These are phyloP conservation scores for Naganishia onofrii DNA, from an alignment of 768 basidiomycete species.

Conservation along the genomic window DNA sequence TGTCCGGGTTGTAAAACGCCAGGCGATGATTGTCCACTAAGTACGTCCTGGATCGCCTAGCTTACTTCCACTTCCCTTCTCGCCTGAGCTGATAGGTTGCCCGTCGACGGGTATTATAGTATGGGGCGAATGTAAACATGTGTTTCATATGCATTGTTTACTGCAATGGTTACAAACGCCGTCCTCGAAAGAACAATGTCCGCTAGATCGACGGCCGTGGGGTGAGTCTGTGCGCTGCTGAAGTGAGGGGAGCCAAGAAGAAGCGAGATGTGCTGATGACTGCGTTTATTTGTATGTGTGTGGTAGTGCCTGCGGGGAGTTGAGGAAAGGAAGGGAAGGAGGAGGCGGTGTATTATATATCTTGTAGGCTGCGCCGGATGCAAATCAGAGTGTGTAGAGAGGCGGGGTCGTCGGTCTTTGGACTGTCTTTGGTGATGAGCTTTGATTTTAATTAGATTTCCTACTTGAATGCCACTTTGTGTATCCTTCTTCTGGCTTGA, in stretches of 20 bases:
- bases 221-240: conserved; percentile 56
- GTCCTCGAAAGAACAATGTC: conserved; percentile 90
- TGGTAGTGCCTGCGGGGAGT: conserved; percentile 17
- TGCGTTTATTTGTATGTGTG: not conserved
- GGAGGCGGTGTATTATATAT: not conserved
- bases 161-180: conserved; percentile 91
- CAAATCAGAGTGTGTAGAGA: too few species aligned
- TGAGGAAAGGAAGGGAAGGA: not conserved
- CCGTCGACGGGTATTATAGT: too few species aligned
- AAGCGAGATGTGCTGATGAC: not conserved
- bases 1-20: conserved; percentile 96
- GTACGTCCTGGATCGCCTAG: too few species aligned
- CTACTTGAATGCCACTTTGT: too few species aligned
- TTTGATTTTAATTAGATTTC: too few species aligned
- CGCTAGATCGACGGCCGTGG: conserved; percentile 96
- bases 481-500: too few species aligned
- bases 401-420: too few species aligned
- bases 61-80: too few species aligned
- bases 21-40: conserved; percentile 90
- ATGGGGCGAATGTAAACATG: conserved; percentile 95
- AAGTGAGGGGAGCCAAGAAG: not conserved
- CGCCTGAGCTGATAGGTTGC: too few species aligned
- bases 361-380: not conserved
- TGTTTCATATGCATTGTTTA: conserved; percentile 98
- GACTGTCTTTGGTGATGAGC: too few species aligned